phyloP scores from a whole-genome alignment of 352 stramenopile species.

The Lagenidium sp. region DNA sequence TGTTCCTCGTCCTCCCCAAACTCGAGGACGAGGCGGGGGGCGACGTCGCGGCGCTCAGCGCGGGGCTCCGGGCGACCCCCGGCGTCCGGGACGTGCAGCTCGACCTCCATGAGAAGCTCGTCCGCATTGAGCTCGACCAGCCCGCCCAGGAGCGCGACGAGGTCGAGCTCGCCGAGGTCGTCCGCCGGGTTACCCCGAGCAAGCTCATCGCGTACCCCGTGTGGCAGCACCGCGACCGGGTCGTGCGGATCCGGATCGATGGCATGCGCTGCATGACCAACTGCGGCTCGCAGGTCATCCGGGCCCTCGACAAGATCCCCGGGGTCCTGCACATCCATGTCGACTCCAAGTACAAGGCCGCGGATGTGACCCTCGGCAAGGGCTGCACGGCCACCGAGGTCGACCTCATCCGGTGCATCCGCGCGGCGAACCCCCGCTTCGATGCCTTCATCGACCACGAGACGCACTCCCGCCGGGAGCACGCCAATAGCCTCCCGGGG shows the following conservation, averaged over 20 bases:
- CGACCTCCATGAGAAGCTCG: constrained; percentile 54
- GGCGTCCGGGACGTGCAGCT: constrained; percentile 45
- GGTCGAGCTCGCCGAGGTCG: constrained; percentile 43
- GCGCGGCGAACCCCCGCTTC: constrained; percentile 62
- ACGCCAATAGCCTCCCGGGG: constrained; percentile 38
- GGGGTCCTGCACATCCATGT: constrained; percentile 81
- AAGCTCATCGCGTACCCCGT: constrained; percentile 66
- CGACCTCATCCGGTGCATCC: constrained; percentile 82
- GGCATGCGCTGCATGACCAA: constrained; percentile 88
- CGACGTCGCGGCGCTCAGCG: constrained; percentile 18
- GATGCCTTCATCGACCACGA: constrained; percentile 63
- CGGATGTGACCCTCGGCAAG: constrained; percentile 67
- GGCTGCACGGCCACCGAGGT: constrained; percentile 75
- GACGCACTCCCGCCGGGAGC: constrained; percentile 8
- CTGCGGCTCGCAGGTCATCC: constrained; percentile 72
- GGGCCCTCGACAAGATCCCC: constrained; percentile 68
- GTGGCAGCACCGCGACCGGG: constrained; percentile 76
- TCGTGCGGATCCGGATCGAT: constrained; percentile 62
- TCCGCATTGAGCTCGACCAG: constrained; percentile 44
- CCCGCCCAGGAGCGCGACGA: constrained; percentile 35
- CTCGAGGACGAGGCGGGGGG: constrained; percentile 25
- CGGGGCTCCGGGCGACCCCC: constrained; percentile 16
- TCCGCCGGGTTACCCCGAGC: constrained; percentile 27
- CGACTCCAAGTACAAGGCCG: constrained; percentile 71
- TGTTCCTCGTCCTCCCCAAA: constrained; percentile 63